phyloP scores from a whole-genome alignment of 2,329 filamentous ascomycete species.

The Colletotrichum abscissum region DNA sequence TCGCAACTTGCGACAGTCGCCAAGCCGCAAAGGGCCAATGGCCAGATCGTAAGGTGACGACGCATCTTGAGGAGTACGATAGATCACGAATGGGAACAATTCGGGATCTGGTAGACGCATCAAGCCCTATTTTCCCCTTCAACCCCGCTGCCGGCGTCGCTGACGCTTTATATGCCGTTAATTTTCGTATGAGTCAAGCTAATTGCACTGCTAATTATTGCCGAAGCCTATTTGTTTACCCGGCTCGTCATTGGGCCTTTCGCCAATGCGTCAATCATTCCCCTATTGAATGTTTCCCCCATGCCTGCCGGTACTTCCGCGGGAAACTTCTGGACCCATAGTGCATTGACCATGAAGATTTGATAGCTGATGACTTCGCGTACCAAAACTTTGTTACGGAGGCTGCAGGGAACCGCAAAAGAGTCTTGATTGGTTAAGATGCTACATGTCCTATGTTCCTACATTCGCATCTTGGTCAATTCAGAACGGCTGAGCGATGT shows the following conservation, averaged over 20 bases:
- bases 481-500: background rate
- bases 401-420: background rate
- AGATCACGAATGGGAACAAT: background rate
- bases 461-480: too few species aligned
- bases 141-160: background rate
- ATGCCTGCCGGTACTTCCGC: background rate
- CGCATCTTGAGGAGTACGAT: background rate
- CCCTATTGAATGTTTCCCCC: background rate
- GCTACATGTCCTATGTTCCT: background rate
- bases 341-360: background rate
- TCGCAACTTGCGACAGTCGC: slow-evolving; percentile 1
- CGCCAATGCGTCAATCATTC: background rate
- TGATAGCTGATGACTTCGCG: background rate
- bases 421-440: background rate
- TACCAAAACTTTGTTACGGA: background rate
- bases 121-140: background rate
- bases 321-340: background rate
- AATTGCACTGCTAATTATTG: background rate
- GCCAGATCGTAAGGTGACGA: background rate
- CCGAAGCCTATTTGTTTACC: background rate
- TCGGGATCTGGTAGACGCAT: background rate
- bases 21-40: slow-evolving; percentile 9
- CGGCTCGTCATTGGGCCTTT: background rate
- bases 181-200: background rate
- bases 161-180: background rate